These are phyloP conservation scores for Podila clonocystis DNA, from an alignment of 192 early-diverging fungal genomes.

Conservation along the genomic window DNA sequence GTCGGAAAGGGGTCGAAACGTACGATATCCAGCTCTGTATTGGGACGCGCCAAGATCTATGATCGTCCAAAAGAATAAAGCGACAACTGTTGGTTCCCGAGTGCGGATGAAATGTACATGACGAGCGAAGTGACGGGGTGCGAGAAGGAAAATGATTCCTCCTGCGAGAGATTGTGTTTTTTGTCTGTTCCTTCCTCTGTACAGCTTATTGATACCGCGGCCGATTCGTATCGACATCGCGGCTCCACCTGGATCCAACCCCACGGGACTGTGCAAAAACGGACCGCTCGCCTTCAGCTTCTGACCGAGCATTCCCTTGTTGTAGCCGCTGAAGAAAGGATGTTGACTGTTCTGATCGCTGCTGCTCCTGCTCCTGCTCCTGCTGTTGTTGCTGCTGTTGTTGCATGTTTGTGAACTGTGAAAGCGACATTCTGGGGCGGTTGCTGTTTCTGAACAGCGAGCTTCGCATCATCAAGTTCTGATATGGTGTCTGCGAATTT, in stretches of 20 bases:
- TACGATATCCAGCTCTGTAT: too few relatives aligned
- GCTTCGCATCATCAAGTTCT: not conserved
- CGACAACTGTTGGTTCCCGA: too few relatives aligned
- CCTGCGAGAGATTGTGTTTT: too few relatives aligned
- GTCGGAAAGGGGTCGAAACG: too few relatives aligned
- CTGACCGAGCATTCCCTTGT: not conserved
- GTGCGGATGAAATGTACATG: too few relatives aligned
- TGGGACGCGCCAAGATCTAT: too few relatives aligned
- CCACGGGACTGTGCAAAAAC: not conserved
- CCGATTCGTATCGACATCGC: not conserved
- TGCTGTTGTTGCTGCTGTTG: slow-evolving; percentile 9
- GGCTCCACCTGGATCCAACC: slow-evolving; percentile 1
- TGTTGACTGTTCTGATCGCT: not conserved
- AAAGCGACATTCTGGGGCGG: not conserved
- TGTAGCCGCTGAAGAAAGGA: not conserved
- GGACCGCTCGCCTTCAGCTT: not conserved
- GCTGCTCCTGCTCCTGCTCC: slow-evolving; percentile 6
- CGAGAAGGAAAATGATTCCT: not conserved
- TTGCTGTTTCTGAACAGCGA: not conserved
- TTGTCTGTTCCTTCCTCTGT: too few relatives aligned
- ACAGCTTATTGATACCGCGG: not conserved
- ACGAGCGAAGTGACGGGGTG: not conserved
- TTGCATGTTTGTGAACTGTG: not conserved
- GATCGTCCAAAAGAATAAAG: too few relatives aligned
- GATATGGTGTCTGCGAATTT: not conserved